Conservation (phyloP, 2,329 filamentous ascomycete species). For the Pseudogymnoascus sp. region DNA sequence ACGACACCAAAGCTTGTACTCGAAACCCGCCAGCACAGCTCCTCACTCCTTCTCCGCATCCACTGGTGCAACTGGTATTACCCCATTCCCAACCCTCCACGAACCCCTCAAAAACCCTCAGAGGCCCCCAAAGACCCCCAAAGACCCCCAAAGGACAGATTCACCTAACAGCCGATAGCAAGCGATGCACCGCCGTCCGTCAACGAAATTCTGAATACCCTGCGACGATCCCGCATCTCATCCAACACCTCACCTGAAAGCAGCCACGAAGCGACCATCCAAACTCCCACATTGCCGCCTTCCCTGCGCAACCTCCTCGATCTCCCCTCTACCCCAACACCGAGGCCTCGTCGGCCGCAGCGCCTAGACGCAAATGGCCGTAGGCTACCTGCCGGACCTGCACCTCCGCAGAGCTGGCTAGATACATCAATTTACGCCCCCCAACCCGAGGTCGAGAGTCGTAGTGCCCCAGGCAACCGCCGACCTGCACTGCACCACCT, state of each 20-base stretch:
- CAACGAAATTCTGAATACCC: constrained; percentile 52
- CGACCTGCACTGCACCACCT: constrained; percentile 26
- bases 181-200: constrained; percentile 37
- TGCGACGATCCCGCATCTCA: constrained; percentile 42
- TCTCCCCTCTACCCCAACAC: constrained; percentile 49
- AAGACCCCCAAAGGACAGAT: background rate
- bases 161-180: constrained; percentile 15
- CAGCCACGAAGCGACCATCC: constrained; percentile 25
- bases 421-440: constrained; percentile 28
- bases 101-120: background rate
- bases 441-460: constrained; percentile 9
- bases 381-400: constrained; percentile 50
- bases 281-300: constrained; percentile 49
- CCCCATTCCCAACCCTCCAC: background rate
- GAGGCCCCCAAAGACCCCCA: too few species aligned
- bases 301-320: constrained; percentile 52
- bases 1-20: constrained; percentile 47
- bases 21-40: constrained; percentile 51
- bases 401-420: constrained; percentile 53
- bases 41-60: constrained; percentile 42
- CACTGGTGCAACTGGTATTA: constrained; percentile 26
- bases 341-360: constrained; percentile 35
- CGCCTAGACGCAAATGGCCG: constrained; percentile 41
- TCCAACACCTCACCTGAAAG: constrained; percentile 31
- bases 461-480: constrained; percentile 17